A percentile compares a stretch with the other conserved stretches of the same genome.
Conservation (phyloP, 2,329 filamentous ascomycete species). For the Aplosporella prunicola region DNA sequence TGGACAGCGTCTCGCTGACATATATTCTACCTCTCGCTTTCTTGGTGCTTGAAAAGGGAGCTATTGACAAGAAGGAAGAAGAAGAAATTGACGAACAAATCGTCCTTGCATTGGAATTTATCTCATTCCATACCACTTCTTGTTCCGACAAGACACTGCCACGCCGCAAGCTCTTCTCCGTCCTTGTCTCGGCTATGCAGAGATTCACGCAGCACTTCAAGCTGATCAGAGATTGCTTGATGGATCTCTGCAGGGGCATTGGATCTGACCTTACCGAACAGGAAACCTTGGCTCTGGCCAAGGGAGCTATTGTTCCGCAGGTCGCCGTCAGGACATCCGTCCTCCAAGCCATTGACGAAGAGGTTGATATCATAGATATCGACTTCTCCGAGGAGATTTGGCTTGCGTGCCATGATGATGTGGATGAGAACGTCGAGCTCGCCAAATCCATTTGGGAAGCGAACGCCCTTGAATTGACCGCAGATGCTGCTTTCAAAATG, state of each 20-base stretch:
- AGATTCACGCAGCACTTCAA: slow-evolving; percentile 90
- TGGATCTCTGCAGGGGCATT: slow-evolving; percentile 75
- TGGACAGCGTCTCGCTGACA: slow-evolving; percentile 77
- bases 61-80: slow-evolving; percentile 54
- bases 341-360: slow-evolving; percentile 79
- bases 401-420: slow-evolving; percentile 85
- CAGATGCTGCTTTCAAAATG: slow-evolving; percentile 56
- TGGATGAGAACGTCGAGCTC: slow-evolving; percentile 74
- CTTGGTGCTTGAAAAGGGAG: slow-evolving; percentile 67
- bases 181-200: slow-evolving; percentile 75
- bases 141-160: slow-evolving; percentile 69
- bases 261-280: slow-evolving; percentile 65
- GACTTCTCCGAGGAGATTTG: slow-evolving; percentile 85
- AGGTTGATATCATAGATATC: slow-evolving; percentile 83
- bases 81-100: slow-evolving; percentile 87
- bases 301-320: slow-evolving; percentile 70
- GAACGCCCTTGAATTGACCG: slow-evolving; percentile 63
- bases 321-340: slow-evolving; percentile 72
- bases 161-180: slow-evolving; percentile 60
- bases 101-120: slow-evolving; percentile 76
- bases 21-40: slow-evolving; percentile 81
- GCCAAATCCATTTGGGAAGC: slow-evolving; percentile 92
- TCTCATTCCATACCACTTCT: slow-evolving; percentile 78
- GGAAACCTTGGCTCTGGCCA: slow-evolving; percentile 69
- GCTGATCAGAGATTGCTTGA: slow-evolving; percentile 82